phyloP scores from a whole-genome alignment of 2,329 filamentous ascomycete genomes.

The Fusarium cicatricum region DNA sequence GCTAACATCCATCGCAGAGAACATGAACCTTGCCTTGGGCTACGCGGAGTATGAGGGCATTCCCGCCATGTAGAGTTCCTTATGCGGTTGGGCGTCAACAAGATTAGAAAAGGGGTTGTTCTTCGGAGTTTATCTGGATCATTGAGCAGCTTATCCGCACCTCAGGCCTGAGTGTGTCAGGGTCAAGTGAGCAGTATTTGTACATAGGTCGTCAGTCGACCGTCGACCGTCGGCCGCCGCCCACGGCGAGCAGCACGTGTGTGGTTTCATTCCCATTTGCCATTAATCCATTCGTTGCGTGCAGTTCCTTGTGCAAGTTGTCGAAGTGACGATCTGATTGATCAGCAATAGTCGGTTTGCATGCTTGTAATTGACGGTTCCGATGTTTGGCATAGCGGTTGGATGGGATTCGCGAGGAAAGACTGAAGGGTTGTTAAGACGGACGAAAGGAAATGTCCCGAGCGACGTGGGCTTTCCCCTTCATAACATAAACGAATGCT shows the following conservation, averaged over 20 bases:
- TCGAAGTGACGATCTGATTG: background rate
- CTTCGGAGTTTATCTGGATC: slow-evolving; percentile 15
- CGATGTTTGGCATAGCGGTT: too few species aligned
- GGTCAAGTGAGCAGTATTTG: slow-evolving; percentile 1
- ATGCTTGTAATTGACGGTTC: too few species aligned
- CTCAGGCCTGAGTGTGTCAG: background rate
- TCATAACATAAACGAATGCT: too few species aligned
- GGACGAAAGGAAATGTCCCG: too few species aligned
- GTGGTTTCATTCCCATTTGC: background rate
- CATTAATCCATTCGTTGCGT: background rate
- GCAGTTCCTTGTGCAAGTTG: background rate
- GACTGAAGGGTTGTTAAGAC: too few species aligned
- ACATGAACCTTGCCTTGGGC: slow-evolving; percentile 89
- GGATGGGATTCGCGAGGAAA: too few species aligned
- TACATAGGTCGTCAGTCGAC: slow-evolving; percentile 7
- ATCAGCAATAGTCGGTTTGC: too few species aligned
- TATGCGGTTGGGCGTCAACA: background rate
- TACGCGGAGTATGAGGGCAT: slow-evolving; percentile 91
- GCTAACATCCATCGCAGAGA: slow-evolving; percentile 74
- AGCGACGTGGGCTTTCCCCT: too few species aligned
- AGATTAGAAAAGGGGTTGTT: slow-evolving; percentile 13
- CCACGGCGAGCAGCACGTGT: background rate
- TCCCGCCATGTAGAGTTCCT: slow-evolving; percentile 56
- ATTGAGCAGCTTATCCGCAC: slow-evolving; percentile 10
- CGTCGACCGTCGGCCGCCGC: background rate